Base-by-base conservation (phyloP, 2,329 filamentous ascomycete species). In the Lasiodiplodia theobromae region DNA sequence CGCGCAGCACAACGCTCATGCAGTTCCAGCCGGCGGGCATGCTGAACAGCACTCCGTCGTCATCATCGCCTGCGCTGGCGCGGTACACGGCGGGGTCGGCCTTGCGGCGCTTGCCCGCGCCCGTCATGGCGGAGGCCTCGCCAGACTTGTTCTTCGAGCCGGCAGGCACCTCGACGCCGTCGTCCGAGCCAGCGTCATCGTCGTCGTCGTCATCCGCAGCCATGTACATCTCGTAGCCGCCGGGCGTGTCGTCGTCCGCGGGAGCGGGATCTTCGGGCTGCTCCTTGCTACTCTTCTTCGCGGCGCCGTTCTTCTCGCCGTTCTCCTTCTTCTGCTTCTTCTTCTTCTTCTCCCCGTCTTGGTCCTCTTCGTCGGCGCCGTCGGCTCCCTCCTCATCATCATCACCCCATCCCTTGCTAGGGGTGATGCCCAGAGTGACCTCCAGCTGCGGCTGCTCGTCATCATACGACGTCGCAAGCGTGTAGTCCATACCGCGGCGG, bases 171-270 rank as follows among this genome's bases (percentile, higher is more conserved):
- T 74, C 75, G 49, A 79, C 77, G 40, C 77, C 80, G 62, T 81
- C 75, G 53, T 82, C 75, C 12, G 78, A 79, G 21, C 75, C 78
- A 25, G 68, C 72, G 67, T 78, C 90, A 51, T 94, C 92, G 65
- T 84, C 80, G 57, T 89, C 87, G 53, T 69, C 90, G 49, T 94
- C 92, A 62, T 89, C 87, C 69, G 91, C 92, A 0, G 93, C 94
- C 94, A 97, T 97, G 85, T 97, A 97, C 69, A 97, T 92, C 76
- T 94, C 91, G 77, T 93, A 91, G 38, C 92, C 92, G 67, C 92
- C 92, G 1, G 60, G 58, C 8, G 47, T 65, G 31, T 69, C 62
- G 37, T 69, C 75, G 67, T 77, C 90, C 4, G 51, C 21, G 7
- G 67, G 8, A 12, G 92, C 88, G 71, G 83, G 82, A 69, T 86